These are phyloP conservation scores for Nannochloris sp. DNA, from an alignment of 139 green algal genomes.

Conservation along the genomic window DNA sequence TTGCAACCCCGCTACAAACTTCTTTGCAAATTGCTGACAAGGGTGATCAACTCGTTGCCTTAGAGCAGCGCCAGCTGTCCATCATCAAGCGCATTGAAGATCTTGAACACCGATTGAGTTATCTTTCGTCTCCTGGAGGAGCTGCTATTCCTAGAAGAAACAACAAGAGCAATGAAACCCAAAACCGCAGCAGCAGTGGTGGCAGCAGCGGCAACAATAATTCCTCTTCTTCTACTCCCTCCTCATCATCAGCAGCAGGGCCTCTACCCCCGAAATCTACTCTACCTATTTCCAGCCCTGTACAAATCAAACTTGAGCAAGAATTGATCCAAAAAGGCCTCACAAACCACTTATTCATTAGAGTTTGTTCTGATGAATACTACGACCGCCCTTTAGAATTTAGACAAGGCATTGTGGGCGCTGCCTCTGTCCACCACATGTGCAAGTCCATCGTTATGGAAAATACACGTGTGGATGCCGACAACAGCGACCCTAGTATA, in stretches of 20 bases:
- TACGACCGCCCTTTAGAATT: conserved; percentile 72
- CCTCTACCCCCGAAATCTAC: not conserved
- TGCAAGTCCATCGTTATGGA: conserved; percentile 84
- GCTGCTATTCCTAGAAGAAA: not conserved
- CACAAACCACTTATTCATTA: conserved; percentile 46
- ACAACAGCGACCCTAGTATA: conserved; percentile 27
- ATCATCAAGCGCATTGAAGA: not conserved
- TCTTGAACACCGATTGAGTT: not conserved
- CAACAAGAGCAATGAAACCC: too few species aligned
- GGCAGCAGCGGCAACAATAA: not conserved
- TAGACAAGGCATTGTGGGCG: conserved; percentile 34
- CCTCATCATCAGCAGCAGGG: too few species aligned
- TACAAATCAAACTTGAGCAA: conserved; percentile 6
- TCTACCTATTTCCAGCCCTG: not conserved
- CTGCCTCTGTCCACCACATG: conserved; percentile 54
- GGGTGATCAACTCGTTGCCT: not conserved
- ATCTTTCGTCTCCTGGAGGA: not conserved
- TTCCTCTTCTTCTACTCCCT: not conserved
- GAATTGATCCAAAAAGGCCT: conserved; percentile 31
- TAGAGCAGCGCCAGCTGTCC: not conserved
- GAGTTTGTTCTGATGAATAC: conserved; percentile 69
- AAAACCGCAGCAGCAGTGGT: not conserved
- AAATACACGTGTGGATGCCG: conserved; percentile 49
- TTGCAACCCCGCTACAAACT: too few species aligned
- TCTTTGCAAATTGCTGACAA: too few species aligned